phyloP scores from a whole-genome alignment of 2,329 filamentous ascomycete species.

The Colletotrichum cuscutae region DNA sequence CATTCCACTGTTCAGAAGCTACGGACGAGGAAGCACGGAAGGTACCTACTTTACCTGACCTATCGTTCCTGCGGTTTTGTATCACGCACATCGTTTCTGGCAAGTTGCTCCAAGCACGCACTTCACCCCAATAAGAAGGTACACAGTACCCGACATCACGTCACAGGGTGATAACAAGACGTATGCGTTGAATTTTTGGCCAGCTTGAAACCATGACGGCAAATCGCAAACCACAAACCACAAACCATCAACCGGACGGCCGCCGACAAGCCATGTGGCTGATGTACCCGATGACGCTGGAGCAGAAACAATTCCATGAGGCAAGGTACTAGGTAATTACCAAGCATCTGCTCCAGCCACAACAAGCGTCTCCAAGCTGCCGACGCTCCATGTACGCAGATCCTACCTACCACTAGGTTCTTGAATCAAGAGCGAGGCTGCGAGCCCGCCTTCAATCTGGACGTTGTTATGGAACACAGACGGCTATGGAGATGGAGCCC shows the following conservation, averaged over 20 bases:
- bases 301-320: neutral
- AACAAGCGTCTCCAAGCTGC: neutral
- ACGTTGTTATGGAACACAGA: neutral
- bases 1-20: neutral
- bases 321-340: too few species aligned
- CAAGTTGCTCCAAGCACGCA: neutral
- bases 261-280: constrained; percentile 6
- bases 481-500: neutral
- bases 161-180: neutral
- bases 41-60: neutral
- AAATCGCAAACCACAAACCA: neutral
- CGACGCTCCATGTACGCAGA: neutral
- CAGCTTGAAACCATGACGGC: neutral
- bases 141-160: neutral
- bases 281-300: neutral
- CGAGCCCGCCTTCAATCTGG: neutral
- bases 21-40: too few species aligned
- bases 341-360: neutral
- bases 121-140: constrained; percentile 7
- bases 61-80: neutral
- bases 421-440: neutral
- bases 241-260: neutral
- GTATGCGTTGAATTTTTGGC: neutral
- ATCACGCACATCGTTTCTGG: neutral
- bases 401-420: neutral